Evolutionary conservation across 768 basidiomycete genomes (phyloP).

Genomic region (Hirschioporus abietinus): DNA sequence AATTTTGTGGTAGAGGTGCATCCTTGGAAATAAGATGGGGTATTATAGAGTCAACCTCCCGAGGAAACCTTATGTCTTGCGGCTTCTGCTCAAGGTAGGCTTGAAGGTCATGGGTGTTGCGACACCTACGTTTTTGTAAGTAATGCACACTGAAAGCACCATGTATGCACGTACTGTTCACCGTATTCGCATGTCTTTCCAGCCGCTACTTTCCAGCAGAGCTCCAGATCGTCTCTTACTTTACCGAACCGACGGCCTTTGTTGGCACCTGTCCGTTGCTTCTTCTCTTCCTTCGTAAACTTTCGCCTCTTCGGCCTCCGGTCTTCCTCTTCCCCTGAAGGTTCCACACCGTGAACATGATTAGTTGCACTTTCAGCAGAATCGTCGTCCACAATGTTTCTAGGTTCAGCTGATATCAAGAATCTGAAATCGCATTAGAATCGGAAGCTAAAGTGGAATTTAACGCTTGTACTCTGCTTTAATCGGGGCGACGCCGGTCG

Average conservation of each 20-base stretch:
- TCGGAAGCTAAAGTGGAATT: slow-evolving; percentile 4
- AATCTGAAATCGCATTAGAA: slow-evolving; percentile 26
- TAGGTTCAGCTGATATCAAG: slow-evolving; percentile 27
- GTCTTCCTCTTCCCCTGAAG: slow-evolving; percentile 17
- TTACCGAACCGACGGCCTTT: slow-evolving; percentile 77
- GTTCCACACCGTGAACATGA: slow-evolving; percentile 10
- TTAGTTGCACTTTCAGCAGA: slow-evolving; percentile 57
- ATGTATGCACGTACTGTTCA: slow-evolving; percentile 40
- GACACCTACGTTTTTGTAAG: slow-evolving; percentile 48
- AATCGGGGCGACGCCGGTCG: slow-evolving; percentile 46
- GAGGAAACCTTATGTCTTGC: slow-evolving; percentile 60
- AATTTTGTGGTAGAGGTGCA: slow-evolving; percentile 14
- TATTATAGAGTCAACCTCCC: slow-evolving; percentile 35
- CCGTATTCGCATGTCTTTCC: slow-evolving; percentile 70
- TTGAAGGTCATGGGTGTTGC: slow-evolving; percentile 71
- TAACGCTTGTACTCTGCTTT: slow-evolving; percentile 40
- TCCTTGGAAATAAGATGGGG: slow-evolving; percentile 45
- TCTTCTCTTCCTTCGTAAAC: slow-evolving; percentile 60
- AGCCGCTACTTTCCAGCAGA: slow-evolving; percentile 78
- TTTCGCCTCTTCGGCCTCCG: slow-evolving; percentile 29
- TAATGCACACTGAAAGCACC: not conserved
- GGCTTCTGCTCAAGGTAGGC: slow-evolving; percentile 76
- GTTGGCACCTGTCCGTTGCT: slow-evolving; percentile 74
- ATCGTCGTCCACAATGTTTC: slow-evolving; percentile 43
- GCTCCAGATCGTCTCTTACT: slow-evolving; percentile 70